Evolutionary conservation across 1,139 yeast genomes (phyloP), one percentile per base, ranked within the genome.

Genomic region (Debaryomycetaceae sp.): DNA sequence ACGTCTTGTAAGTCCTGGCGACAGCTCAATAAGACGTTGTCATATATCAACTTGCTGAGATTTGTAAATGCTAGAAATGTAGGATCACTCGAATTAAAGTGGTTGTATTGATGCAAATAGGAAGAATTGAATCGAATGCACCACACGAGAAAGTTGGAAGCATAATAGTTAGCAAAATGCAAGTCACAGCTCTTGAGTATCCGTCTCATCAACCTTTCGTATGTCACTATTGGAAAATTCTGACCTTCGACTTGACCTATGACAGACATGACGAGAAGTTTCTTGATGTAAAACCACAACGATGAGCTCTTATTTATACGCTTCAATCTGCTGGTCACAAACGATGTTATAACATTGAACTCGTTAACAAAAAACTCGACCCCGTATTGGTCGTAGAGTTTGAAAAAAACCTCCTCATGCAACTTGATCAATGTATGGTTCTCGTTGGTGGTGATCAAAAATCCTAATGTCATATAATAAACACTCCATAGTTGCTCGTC

Each of bases 91-190:
- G 11, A 2, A 8, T 27, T 4, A 8, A 30, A 24, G 34, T 37
- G 30, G 34, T 45, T 9, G 38, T 24, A 6, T 36, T 34, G 31
- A 27, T 27, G 11, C 31, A 27, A 27, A 27, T 11, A 27, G 22
- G 30, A 36, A 11, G 33, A 37, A 34, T 52, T 52, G 20, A 63
- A 41, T 13, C 49, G 46, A 5, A 56, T 53, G 17, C 63, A 46
- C 76, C 76, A 73, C 27, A 59, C 52, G 11, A 72, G 46, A 44
- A 59, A 71, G 42, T 56, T 58, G 31, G 64, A 58, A 2, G 71
- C 78, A 43, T 73, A 70, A 51, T 74, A 74, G 52, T 73, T 74
- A 41, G 76, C 72, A 52, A 57, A 68, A 50, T 74, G 79, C 37
- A 63, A 42, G 31, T 60, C 54, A 49, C 70, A 65, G 23, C 76